Evolutionary conservation across 2,329 filamentous ascomycete genomes (phyloP).

Genomic region (Calonectria hawksworthii): DNA sequence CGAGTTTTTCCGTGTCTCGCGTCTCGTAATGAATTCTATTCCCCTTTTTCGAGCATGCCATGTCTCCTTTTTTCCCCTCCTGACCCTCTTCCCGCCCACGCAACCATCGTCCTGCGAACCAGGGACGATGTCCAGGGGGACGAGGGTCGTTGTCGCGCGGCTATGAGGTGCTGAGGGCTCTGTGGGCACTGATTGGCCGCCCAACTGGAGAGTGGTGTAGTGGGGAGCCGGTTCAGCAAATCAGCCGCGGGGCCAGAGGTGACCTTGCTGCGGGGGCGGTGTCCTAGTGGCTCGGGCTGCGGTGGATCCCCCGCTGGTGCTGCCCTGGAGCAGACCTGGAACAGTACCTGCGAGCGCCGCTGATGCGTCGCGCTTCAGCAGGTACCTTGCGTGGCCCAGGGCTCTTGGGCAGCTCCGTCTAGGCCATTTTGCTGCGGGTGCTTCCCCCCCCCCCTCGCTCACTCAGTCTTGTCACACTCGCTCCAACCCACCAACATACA

Average conservation of each 20-base stretch:
- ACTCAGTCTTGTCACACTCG: constrained; percentile 30
- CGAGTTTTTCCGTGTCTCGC: neutral
- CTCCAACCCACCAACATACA: constrained; percentile 43
- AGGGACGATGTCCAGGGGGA: constrained; percentile 24
- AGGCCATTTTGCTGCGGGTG: constrained; percentile 12
- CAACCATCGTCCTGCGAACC: constrained; percentile 6
- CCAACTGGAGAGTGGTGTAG: neutral
- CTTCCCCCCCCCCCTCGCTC: constrained; percentile 33
- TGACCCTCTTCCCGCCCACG: constrained; percentile 2
- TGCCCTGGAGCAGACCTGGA: constrained; percentile 38
- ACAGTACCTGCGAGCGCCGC: constrained; percentile 27
- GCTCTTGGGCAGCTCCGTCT: constrained; percentile 33
- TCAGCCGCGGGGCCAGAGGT: constrained; percentile 44
- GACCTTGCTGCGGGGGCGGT: constrained; percentile 41
- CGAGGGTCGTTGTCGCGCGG: constrained; percentile 45
- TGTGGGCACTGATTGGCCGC: constrained; percentile 33
- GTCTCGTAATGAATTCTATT: neutral
- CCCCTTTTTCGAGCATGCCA: constrained; percentile 1
- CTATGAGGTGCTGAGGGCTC: constrained; percentile 34
- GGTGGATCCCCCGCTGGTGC: constrained; percentile 37
- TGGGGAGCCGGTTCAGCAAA: constrained; percentile 43
- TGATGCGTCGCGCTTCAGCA: constrained; percentile 11
- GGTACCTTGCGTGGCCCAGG: constrained; percentile 11
- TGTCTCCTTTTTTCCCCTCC: constrained; percentile 8
- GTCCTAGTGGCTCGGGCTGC: constrained; percentile 42